Percentiles rank a stretch among this genome's conserved stretches.
phyloP scores from a whole-genome alignment of 2,329 filamentous ascomycete genomes.

The Dactylellina drechsleri region DNA sequence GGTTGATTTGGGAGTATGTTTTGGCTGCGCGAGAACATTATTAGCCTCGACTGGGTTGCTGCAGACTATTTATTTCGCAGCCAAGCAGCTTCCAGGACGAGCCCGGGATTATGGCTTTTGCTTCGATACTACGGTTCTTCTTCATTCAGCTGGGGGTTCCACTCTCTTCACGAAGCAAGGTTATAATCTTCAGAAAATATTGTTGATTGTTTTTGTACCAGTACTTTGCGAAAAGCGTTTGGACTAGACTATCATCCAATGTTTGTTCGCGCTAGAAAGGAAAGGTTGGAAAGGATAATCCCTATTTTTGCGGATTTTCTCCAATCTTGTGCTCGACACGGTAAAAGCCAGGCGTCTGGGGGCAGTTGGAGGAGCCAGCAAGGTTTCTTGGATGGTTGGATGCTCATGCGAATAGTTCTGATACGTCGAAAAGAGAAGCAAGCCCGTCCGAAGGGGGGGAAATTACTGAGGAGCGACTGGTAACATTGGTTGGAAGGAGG shows the following conservation, averaged over 20 bases:
- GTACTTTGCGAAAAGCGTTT: too few relatives aligned
- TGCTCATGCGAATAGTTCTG: slow-evolving; percentile 9
- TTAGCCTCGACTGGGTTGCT: slow-evolving; percentile 4
- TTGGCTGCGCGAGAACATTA: slow-evolving; percentile 5
- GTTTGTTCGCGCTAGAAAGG: neutral
- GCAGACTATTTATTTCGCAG: too few relatives aligned
- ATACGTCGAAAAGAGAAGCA: neutral
- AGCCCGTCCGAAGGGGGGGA: too few relatives aligned
- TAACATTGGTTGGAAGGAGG: too few relatives aligned
- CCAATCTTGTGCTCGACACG: slow-evolving; percentile 27
- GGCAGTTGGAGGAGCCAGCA: neutral
- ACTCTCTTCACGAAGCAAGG: neutral
- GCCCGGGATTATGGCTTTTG: slow-evolving; percentile 3
- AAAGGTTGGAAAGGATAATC: neutral
- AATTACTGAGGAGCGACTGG: too few relatives aligned
- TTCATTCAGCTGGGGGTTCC: slow-evolving; percentile 4
- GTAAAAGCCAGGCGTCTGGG: slow-evolving; percentile 14
- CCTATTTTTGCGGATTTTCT: slow-evolving; percentile 23
- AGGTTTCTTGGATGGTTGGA: neutral
- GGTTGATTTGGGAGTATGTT: slow-evolving; percentile 38
- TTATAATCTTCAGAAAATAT: too few relatives aligned
- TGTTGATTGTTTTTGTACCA: too few relatives aligned
- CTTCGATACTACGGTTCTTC: slow-evolving; percentile 4
- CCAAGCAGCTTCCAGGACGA: too few relatives aligned
- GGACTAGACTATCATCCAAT: too few relatives aligned